These are phyloP conservation scores for Ceratocystis variospora DNA, from an alignment of 2,329 filamentous ascomycete species.

Conservation along the genomic window DNA sequence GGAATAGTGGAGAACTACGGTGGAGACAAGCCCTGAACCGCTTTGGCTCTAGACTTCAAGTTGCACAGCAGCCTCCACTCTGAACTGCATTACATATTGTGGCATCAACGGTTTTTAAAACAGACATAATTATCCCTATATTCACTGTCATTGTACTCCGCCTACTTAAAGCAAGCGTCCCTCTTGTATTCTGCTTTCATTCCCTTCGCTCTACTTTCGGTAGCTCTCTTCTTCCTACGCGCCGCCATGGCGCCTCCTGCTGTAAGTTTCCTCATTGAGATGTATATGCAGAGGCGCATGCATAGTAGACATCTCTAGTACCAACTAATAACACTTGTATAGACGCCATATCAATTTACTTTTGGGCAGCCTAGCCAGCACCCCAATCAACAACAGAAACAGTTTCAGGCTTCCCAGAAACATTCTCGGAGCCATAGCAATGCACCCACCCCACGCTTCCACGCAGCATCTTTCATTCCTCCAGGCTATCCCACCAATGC, in stretches of 20 bases:
- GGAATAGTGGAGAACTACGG: background rate
- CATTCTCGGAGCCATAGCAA: background rate
- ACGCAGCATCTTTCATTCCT: background rate
- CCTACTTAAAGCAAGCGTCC: background rate
- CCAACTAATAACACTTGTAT: background rate
- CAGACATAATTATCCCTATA: background rate
- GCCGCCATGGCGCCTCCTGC: background rate
- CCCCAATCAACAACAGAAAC: background rate
- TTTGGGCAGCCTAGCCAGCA: background rate
- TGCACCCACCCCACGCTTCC: background rate
- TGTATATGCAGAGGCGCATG: too few species aligned
- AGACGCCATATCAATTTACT: background rate
- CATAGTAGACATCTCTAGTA: too few species aligned
- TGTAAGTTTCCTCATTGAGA: background rate
- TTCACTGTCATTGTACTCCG: background rate
- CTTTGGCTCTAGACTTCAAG: background rate
- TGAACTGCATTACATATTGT: background rate
- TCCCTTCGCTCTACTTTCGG: background rate
- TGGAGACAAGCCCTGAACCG: background rate
- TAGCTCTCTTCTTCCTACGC: background rate
- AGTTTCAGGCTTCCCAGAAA: background rate
- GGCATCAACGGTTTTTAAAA: background rate
- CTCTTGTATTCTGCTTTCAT: background rate
- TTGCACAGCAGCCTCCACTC: background rate
- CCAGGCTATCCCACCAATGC: background rate